A percentile compares a stretch with the other conserved stretches of the same genome.
These are phyloP conservation scores for Annulohypoxylon nitens DNA, from an alignment of 495 filamentous ascomycete species.

Conservation along the genomic window DNA sequence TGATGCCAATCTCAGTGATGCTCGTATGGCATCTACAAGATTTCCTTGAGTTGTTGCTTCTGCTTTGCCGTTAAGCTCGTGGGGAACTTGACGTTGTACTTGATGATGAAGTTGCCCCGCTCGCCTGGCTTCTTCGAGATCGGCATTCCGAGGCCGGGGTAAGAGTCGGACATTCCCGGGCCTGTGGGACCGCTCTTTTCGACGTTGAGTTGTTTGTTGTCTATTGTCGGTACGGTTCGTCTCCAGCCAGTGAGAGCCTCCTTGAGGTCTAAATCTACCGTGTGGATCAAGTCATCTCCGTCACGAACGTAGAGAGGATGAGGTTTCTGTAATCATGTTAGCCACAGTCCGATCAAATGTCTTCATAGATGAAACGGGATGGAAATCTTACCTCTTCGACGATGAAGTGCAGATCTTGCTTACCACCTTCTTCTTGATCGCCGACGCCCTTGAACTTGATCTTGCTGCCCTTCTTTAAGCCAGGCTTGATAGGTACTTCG, in stretches of 20 bases:
- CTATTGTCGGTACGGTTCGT: slow-evolving; percentile 91
- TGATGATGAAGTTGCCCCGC: slow-evolving; percentile 89
- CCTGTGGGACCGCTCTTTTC: slow-evolving; percentile 84
- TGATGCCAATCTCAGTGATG: slow-evolving; percentile 20
- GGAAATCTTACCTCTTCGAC: slow-evolving; percentile 84
- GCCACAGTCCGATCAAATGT: slow-evolving; percentile 13
- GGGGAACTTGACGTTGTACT: slow-evolving; percentile 92
- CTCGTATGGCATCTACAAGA: slow-evolving; percentile 63
- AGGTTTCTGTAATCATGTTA: slow-evolving; percentile 71
- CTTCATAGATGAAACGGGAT: background rate
- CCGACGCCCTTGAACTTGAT: slow-evolving; percentile 97
- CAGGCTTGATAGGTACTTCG: slow-evolving; percentile 94
- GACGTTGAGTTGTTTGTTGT: slow-evolving; percentile 83
- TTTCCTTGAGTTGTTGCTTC: slow-evolving; percentile 82
- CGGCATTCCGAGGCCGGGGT: slow-evolving; percentile 89
- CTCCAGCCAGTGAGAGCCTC: slow-evolving; percentile 97
- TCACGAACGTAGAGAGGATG: slow-evolving; percentile 86
- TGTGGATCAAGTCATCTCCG: slow-evolving; percentile 84
- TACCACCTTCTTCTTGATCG: slow-evolving; percentile 96
- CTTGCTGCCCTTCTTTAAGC: slow-evolving; percentile 94
- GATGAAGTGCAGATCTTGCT: slow-evolving; percentile 95
- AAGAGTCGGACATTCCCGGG: slow-evolving; percentile 83
- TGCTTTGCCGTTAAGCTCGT: slow-evolving; percentile 77
- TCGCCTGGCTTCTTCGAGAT: slow-evolving; percentile 86
- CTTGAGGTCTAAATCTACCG: slow-evolving; percentile 86